These are phyloP conservation scores for Eragrostis tef DNA, from an alignment of 202 grass and related monocot species.

Conservation along the genomic window DNA sequence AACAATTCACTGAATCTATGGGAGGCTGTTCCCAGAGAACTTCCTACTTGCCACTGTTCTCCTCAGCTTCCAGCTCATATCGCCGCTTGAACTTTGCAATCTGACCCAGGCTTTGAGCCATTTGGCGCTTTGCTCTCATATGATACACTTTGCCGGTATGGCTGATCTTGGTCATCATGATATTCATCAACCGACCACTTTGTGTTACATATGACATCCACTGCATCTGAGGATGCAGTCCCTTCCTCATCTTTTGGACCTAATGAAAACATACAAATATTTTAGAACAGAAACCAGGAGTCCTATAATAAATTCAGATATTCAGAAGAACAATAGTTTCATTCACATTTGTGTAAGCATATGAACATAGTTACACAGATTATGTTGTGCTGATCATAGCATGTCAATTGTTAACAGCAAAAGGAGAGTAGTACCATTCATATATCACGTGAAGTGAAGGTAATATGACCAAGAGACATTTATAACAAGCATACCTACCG, in stretches of 20 bases:
- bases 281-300: not conserved
- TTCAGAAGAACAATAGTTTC: not conserved
- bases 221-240: slow-evolving; percentile 66
- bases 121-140: slow-evolving; percentile 55
- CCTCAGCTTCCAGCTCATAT: slow-evolving; percentile 48
- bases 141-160: slow-evolving; percentile 52
- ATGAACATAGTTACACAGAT: not conserved
- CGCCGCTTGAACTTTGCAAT: slow-evolving; percentile 63
- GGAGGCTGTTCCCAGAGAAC: not conserved
- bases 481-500: not conserved
- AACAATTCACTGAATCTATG: not conserved
- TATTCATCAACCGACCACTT: slow-evolving; percentile 57
- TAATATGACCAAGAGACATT: not conserved
- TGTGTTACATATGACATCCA: slow-evolving; percentile 67
- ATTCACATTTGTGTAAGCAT: not conserved
- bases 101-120: slow-evolving; percentile 52
- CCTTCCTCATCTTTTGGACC: slow-evolving; percentile 56
- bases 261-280: not conserved
- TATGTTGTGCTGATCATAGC: not conserved
- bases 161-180: slow-evolving; percentile 60
- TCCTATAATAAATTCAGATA: not conserved
- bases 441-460: not conserved
- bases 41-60: slow-evolving; percentile 25
- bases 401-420: not conserved
- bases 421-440: not conserved